Conservation (phyloP, 495 filamentous ascomycete species). For the Neurospora sp. region DNA sequence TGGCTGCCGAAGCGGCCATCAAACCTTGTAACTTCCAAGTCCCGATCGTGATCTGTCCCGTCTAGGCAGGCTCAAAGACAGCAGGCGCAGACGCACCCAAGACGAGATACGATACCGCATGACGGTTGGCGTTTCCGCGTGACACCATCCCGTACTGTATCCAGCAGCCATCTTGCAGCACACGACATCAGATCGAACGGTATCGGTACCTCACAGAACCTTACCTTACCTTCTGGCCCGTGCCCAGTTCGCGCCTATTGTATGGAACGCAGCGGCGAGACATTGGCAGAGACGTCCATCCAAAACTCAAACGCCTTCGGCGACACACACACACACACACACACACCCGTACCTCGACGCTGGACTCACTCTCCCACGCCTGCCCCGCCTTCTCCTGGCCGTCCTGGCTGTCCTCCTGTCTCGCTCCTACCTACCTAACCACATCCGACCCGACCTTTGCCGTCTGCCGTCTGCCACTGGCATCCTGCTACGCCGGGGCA, state of each 20-base stretch:
- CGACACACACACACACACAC: slow-evolving; percentile 3
- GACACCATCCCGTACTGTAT: neutral
- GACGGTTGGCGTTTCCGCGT: neutral
- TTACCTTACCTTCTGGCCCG: neutral
- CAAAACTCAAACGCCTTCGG: neutral
- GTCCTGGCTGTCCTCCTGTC: neutral
- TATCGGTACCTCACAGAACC: neutral
- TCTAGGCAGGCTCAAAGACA: neutral
- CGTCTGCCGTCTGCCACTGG: neutral
- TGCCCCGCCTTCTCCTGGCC: neutral
- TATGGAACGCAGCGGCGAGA: neutral
- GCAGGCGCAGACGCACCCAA: neutral
- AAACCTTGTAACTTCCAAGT: neutral
- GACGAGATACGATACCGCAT: neutral
- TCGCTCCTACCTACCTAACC: neutral
- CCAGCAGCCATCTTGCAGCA: neutral
- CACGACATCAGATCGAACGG: neutral
- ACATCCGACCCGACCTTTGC: neutral
- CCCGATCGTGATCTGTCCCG: neutral
- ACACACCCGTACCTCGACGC: neutral
- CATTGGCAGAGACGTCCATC: neutral
- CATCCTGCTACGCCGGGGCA: neutral
- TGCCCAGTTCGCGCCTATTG: neutral
- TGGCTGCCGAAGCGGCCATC: neutral
- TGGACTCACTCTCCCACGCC: neutral